Conservation (phyloP, 495 filamentous ascomycete genomes). For the Wilcoxina mikolae region DNA sequence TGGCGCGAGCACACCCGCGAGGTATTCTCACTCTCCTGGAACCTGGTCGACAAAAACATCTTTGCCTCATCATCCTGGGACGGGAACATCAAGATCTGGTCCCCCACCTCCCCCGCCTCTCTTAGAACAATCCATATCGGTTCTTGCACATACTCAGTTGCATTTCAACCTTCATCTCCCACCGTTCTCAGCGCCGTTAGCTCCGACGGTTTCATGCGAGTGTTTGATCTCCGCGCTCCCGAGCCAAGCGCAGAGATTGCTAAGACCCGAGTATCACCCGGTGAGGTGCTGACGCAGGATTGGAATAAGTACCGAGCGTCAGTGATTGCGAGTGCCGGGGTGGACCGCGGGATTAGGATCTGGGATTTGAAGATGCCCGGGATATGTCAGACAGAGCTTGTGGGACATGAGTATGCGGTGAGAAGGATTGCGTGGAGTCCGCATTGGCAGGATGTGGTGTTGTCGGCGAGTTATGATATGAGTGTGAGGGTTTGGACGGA, state of each 20-base stretch:
- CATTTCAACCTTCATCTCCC: slow-evolving; percentile 67
- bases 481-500: slow-evolving; percentile 87
- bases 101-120: not conserved
- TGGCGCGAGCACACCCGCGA: slow-evolving; percentile 90
- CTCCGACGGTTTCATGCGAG: slow-evolving; percentile 67
- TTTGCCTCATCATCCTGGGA: slow-evolving; percentile 90
- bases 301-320: slow-evolving; percentile 94
- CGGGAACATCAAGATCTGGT: slow-evolving; percentile 64
- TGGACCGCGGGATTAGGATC: slow-evolving; percentile 72
- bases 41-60: slow-evolving; percentile 71
- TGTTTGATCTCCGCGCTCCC: slow-evolving; percentile 82
- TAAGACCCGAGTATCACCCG: slow-evolving; percentile 32
- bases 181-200: slow-evolving; percentile 66
- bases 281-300: slow-evolving; percentile 83
- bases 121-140: slow-evolving; percentile 73
- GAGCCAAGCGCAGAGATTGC: slow-evolving; percentile 31
- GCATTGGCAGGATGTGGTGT: slow-evolving; percentile 68
- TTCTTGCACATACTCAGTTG: slow-evolving; percentile 75
- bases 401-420: slow-evolving; percentile 84
- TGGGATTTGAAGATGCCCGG: slow-evolving; percentile 72
- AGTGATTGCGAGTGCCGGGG: slow-evolving; percentile 71
- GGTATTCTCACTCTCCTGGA: slow-evolving; percentile 83
- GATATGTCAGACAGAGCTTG: slow-evolving; percentile 55
- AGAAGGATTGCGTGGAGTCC: slow-evolving; percentile 77
- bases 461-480: slow-evolving; percentile 95